Evolutionary conservation across 2,329 filamentous ascomycete species (phyloP), one percentile per base, ranked within the genome.

Genomic region (Talaromyces amestolkiae): DNA sequence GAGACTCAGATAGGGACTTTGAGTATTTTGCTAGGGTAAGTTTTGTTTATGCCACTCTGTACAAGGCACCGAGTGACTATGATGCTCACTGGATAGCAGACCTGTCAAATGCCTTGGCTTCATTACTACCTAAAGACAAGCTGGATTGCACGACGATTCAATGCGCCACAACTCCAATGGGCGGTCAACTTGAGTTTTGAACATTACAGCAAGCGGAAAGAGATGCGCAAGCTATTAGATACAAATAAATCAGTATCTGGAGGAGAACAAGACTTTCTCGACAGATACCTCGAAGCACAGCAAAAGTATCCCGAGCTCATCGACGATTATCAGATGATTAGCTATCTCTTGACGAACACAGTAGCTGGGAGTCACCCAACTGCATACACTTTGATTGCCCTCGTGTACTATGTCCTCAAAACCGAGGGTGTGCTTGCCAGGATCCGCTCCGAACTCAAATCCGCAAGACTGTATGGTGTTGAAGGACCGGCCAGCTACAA

Each of bases 351-450:
- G 31, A 70, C 72, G 2, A 75, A 75, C 53, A 70, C 74, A 7
- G 59, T 70, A 7, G 75, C 73, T 3, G 73, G 74, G 5, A 75
- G 73, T 17, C 76, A 79, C 45, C 77, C 77, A 1, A 78, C 76
- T 0, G 76, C 75, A 1, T 72, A 74, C 24, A 72, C 70, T 1
- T 67, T 79, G 15, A 70, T 71, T n/a, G 69, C 72, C 1, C 68
- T 75, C 2, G 66, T 78, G 7, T 77, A 75, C 66, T 70, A 75
- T 43, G 61, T 78, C 3, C 64, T 73, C 8, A 70, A 71, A n/a
- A 60, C 74, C 58, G 70, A 73, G 0, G n/a, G 63, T 0, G 67
- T 70, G 3, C 53, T 74, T 37, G 56, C 61, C 2, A 71, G 67
- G n/a, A 66, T 79, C 1, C 66, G 70, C n/a, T 61, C 61, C 1